A percentile compares a stretch with the other conserved stretches of the same genome.
Evolutionary conservation across 208 protist genomes (phyloP).

Genomic region (Trypanosoma conorhini): DNA sequence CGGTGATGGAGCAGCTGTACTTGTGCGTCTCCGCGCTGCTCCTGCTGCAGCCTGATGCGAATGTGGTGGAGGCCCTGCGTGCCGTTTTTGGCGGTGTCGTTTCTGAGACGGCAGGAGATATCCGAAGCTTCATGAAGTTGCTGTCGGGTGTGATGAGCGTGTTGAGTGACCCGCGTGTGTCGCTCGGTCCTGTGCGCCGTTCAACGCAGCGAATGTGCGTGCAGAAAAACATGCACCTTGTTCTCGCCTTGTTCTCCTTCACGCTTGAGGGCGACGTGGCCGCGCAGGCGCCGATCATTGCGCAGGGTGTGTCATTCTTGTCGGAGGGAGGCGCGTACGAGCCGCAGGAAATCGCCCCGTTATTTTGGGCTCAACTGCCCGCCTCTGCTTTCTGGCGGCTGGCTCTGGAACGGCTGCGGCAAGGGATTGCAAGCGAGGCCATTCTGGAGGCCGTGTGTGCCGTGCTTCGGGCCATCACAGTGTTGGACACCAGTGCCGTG

Average conservation of each 20-base stretch:
- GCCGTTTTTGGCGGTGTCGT: slow-evolving; percentile 18
- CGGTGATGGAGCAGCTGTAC: slow-evolving; percentile 41
- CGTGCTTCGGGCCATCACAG: slow-evolving; percentile 55
- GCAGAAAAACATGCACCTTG: slow-evolving; percentile 42
- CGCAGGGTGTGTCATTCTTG: slow-evolving; percentile 47
- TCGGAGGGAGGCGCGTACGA: slow-evolving; percentile 43
- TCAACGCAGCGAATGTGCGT: slow-evolving; percentile 51
- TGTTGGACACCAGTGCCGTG: slow-evolving; percentile 43
- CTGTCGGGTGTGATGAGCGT: slow-evolving; percentile 49
- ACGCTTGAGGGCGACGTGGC: slow-evolving; percentile 7
- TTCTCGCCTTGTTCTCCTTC: slow-evolving; percentile 21
- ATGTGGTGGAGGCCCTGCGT: slow-evolving; percentile 10
- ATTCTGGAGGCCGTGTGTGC: slow-evolving; percentile 35
- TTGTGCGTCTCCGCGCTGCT: slow-evolving; percentile 48
- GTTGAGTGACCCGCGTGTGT: slow-evolving; percentile 58
- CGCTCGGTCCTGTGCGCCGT: slow-evolving; percentile 60
- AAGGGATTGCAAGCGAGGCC: slow-evolving; percentile 17
- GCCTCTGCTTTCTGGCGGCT: slow-evolving; percentile 47
- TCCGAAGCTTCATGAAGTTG: slow-evolving; percentile 33
- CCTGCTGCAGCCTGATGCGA: slow-evolving; percentile 33
- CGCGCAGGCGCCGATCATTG: slow-evolving; percentile 22
- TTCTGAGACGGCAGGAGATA: background rate
- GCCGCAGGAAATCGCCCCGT: slow-evolving; percentile 52
- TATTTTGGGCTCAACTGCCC: slow-evolving; percentile 59
- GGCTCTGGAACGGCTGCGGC: slow-evolving; percentile 29